Base-by-base conservation (phyloP, 768 basidiomycete species). In the Porphyrellus cyaneotinctus region DNA sequence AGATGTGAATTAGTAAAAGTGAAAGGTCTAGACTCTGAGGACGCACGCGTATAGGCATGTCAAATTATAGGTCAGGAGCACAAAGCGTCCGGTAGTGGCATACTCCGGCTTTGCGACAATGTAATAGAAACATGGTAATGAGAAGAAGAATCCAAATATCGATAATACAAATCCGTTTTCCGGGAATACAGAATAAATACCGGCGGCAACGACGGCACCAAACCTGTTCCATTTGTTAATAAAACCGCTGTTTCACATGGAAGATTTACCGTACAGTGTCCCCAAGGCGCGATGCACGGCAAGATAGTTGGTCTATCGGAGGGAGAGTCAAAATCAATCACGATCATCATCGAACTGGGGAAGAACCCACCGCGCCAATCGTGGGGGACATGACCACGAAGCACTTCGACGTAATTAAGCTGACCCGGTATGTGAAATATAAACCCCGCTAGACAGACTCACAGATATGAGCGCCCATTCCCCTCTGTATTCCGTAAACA, bases 391-490 rank as follows among this genome's bases (percentile, higher is more conserved):
- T 85, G n/a, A 94, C 89, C n/a, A 88, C 83, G 59, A 93, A 90
- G 70, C 85, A 91, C 87, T 88, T 49, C 3, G 30, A 37, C 35
- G 32, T 51, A 46, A 49, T 30, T 50, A 24, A 10, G 33, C 51
- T 45, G 56, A 43, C 36, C 55, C 55, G 26, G 10, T 15, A 18
- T 38, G 54, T 32, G 47, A 60, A 58, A 18, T 38, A 53, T 32
- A 49, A 60, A 58, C 59, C 28, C 58, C 60, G 51, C 56, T 44
- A 1, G 4, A 32, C 37, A 32, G 26, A 73, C 80, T 64, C 56
- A 90, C 92, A 41, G 94, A 94, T 48, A 98, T 90, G 63, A 99
- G 72, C 1, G 93, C 93, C 95, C 95, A 99, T 71, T 97, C 93
- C 32, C 95, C 95, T 61, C 85, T 81, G 60, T 87, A 93, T 43